phyloP scores from a whole-genome alignment of 345 rosid species.

The Microcos paniculata region DNA sequence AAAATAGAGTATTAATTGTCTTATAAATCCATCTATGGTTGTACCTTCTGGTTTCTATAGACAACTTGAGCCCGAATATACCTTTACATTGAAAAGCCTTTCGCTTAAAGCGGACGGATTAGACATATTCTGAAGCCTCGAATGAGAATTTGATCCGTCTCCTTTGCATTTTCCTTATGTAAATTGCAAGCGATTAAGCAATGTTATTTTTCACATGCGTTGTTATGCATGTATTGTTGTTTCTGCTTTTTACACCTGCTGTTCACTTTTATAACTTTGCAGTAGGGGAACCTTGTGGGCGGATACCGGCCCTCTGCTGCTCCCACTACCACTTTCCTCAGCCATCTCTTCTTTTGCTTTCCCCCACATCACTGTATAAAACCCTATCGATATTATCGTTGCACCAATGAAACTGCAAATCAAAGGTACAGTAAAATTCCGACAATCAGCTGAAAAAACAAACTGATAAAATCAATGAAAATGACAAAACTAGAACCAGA shows the following conservation, averaged over 20 bases:
- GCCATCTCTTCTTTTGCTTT: conserved; percentile 62
- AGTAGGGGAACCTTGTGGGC: conserved; percentile 56
- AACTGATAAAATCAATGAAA: neutral
- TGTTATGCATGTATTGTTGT: neutral
- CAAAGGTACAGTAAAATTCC: neutral
- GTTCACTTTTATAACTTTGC: conserved; percentile 48
- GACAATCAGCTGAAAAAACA: neutral
- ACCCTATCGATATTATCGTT: conserved; percentile 65
- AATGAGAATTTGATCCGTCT: neutral
- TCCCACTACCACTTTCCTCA: conserved; percentile 36
- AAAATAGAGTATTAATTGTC: no score
- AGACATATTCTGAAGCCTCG: neutral
- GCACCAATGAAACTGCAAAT: conserved; percentile 67
- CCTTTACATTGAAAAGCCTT: neutral
- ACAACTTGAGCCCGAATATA: neutral
- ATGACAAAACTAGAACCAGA: neutral
- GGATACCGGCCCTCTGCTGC: conserved; percentile 19
- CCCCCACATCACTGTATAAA: conserved; percentile 91
- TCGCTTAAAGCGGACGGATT: neutral
- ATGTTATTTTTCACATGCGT: neutral
- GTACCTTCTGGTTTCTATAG: neutral
- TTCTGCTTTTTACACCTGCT: conserved; percentile 19
- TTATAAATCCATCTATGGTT: neutral
- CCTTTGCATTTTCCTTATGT: neutral
- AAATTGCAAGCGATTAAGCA: neutral